Percentiles rank a stretch among this genome's conserved stretches.
phyloP scores from a whole-genome alignment of 371 early-diverging fungal species.

The Syncephalastrum racemosum region DNA sequence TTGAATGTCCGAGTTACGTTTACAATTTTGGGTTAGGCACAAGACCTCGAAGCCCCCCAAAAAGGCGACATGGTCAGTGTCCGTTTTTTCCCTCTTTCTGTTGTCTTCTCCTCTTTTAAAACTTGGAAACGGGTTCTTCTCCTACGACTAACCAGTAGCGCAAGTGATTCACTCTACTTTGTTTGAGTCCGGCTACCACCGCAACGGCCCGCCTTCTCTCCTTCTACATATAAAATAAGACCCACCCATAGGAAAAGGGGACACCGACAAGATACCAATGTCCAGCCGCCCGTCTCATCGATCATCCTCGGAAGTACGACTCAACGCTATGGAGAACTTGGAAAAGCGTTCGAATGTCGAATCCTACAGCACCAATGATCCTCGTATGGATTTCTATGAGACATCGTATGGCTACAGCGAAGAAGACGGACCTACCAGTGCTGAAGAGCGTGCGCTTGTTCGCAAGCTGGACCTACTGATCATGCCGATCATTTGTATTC shows the following conservation, averaged over 20 bases:
- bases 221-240: not conserved
- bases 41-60: too few species aligned
- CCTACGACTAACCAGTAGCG: not conserved
- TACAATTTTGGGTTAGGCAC: too few species aligned
- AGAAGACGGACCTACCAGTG: conserved; percentile 9
- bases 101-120: conserved; percentile 1
- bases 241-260: not conserved
- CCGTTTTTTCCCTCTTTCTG: not conserved
- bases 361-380: too few species aligned
- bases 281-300: not conserved
- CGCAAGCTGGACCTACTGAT: conserved; percentile 37
- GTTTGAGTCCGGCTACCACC: too few species aligned
- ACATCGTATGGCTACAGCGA: conserved; percentile 12
- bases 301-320: conserved; percentile 12
- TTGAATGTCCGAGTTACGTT: too few species aligned
- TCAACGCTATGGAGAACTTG: conserved; percentile 10
- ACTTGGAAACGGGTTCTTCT: not conserved
- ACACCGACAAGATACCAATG: too few species aligned
- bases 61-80: too few species aligned
- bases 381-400: conserved; percentile 4
- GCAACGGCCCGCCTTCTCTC: too few species aligned
- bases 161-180: too few species aligned
- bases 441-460: conserved; percentile 31
- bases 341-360: conserved; percentile 7
- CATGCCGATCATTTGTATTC: conserved; percentile 38